Evolutionary conservation across 73 alveolate species (phyloP).

Genomic region (Durusdinium trenchii): DNA sequence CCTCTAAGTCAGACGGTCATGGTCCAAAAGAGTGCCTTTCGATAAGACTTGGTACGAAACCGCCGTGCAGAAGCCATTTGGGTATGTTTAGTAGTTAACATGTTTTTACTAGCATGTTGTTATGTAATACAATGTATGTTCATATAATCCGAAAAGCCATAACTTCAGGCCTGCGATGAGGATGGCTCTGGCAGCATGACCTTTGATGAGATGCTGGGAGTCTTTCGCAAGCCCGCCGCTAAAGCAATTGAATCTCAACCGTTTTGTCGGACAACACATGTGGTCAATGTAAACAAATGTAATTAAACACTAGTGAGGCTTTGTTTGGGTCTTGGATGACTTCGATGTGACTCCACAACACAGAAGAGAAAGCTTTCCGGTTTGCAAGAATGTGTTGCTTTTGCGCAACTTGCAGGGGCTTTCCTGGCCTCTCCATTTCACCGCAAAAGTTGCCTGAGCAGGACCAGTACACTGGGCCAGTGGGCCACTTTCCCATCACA

Average conservation of each 20-base stretch:
- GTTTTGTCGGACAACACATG: too few species aligned
- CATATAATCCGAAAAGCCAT: neutral
- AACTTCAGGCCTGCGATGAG: conserved; percentile 81
- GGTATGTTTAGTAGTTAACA: neutral
- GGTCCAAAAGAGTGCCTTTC: neutral
- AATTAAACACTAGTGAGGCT: too few species aligned
- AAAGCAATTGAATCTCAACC: too few species aligned
- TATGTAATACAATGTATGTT: neutral
- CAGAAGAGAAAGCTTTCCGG: neutral
- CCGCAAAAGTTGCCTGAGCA: conserved; percentile 80
- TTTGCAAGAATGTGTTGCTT: too few species aligned
- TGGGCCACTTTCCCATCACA: too few species aligned
- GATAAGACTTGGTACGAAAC: neutral
- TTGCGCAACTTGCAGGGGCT: too few species aligned
- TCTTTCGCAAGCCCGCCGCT: conserved; percentile 37
- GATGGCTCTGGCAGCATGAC: conserved; percentile 94
- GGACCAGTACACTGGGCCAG: too few species aligned
- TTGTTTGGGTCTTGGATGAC: too few species aligned
- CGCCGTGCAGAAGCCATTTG: neutral
- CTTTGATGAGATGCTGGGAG: conserved; percentile 77
- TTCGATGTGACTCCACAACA: neutral
- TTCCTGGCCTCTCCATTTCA: conserved; percentile 70
- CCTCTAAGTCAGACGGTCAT: neutral
- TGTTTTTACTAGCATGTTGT: neutral
- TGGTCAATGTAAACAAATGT: too few species aligned